Percentiles rank a stretch among this genome's conserved stretches.
Conservation (phyloP, 1,284 basidiomycete genomes). For the Moesziomyces sp. region DNA sequence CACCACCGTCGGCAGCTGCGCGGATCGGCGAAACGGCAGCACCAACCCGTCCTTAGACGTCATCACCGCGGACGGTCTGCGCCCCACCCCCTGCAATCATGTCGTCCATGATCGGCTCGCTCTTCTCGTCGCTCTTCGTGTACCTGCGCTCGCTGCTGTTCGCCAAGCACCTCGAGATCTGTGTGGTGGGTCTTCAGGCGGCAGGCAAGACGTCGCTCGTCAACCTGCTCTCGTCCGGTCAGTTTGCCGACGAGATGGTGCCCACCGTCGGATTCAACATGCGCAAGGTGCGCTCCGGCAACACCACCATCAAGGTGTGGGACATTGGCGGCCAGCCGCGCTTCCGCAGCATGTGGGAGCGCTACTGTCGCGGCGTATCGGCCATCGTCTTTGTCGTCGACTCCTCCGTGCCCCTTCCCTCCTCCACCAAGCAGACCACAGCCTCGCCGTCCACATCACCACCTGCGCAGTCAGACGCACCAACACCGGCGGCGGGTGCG, state of each 20-base stretch:
- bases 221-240: constrained; percentile 86
- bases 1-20: no score
- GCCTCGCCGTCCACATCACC: constrained; percentile 6
- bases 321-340: constrained; percentile 94
- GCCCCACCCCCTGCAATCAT: constrained; percentile 10
- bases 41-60: no score
- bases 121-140: constrained; percentile 52
- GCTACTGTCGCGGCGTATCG: constrained; percentile 93
- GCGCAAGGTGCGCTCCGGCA: constrained; percentile 80
- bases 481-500: constrained; percentile 1
- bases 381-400: constrained; percentile 82
- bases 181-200: constrained; percentile 91
- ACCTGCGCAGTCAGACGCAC: constrained; percentile 2
- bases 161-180: constrained; percentile 89
- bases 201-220: constrained; percentile 93
- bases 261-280: constrained; percentile 94
- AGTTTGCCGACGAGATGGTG: constrained; percentile 85
- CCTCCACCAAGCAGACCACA: neutral
- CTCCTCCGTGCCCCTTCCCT: constrained; percentile 32
- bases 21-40: no score
- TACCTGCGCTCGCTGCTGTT: constrained; percentile 76
- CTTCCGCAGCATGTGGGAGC: constrained; percentile 86
- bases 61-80: no score
- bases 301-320: constrained; percentile 92
- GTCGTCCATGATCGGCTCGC: constrained; percentile 41